Evolutionary conservation across 2,329 filamentous ascomycete species (phyloP), one percentile per base, ranked within the genome.

Genomic region (Colletotrichum sp.): DNA sequence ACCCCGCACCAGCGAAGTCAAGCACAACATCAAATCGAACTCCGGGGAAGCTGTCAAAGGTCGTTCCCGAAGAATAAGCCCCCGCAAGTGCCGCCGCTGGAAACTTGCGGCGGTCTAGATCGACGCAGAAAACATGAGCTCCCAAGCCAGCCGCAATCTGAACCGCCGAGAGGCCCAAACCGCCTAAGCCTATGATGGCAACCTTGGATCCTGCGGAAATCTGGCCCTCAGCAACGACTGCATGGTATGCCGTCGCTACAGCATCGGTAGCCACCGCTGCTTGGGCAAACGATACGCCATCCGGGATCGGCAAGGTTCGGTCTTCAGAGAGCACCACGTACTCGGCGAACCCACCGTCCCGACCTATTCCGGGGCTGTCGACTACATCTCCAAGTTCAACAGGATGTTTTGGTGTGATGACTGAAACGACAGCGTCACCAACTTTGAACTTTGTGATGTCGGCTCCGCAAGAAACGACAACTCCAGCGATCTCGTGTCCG

Each of bases 211-310:
- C 10, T 5, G 21, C 8, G 18, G 21, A 64, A 7, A 76, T 43
- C 6, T 18, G 16, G 16, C 74, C 74, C 60, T 74, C 74, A 10
- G 74, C 10, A 52, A 82, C 74, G 18, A 74, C 70, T 18, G 74
- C 70, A 24, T 76, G 70, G 30, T 76, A 76, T 2, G 70, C 65
- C 6, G 74, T 76, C 3, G 74, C 74, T n/a, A 76, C 36, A n/a
- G 74, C 69, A 28, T 76, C 74, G 3, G 74, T 76, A 4, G 70
- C 74, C 21, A 76, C 65, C 13, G 70, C 70, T 6, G 70, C 74
- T 8, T 60, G 9, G 10, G 70, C 65, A 24, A 73, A 73, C 15
- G 8, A 30, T 3, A 76, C 70, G 5, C 21, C 48, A 8, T 70
- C 66, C 4, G 66, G 74, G 8, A 76, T n/a, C 24, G 65, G 63